Base-by-base conservation (phyloP, 2,329 filamentous ascomycete genomes). In the Drechslerella stenobrocha region DNA sequence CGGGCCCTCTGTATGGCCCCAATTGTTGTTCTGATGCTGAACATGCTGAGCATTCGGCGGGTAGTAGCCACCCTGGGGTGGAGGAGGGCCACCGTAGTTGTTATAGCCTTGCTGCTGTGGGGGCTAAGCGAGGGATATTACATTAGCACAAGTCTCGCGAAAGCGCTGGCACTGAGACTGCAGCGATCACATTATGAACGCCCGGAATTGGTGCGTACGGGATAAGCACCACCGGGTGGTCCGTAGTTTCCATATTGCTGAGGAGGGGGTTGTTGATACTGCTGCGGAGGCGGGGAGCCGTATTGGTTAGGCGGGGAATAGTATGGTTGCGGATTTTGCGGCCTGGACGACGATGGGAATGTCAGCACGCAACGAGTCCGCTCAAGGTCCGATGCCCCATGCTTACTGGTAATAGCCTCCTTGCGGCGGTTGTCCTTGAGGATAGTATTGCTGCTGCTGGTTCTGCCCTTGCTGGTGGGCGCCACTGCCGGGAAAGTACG, bases 341-440 rank as follows among this genome's bases (percentile, higher is more conserved):
- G 45, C 40, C 44, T 58, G 32, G 18, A 35, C 18, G 22, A 45
- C n/a, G 28, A 22, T 32, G 35, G 37, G 37, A 50, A 40, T 5
- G 42, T 50, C 20, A 53, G 63, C 20, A 23, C 37, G 2, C 13
- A 3, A 34, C 13, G 18, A 30, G 15, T 20, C 2, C 9, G 15
- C 20, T 34, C 18, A 34, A 15, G 42, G 34, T 47, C 28, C 34
- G 32, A 13, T 4, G 23, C 24, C 34, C 5, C 7, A 48, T 13
- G 52, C 55, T 61, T 42, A 61, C 63, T 55, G 52, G 28, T 69
- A 69, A 24, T 69, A 69, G 6, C 64, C 64, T 51, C 44, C 44
- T 34, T 61, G 64, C 15, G 55, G 64, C 9, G 64, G 64, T 48
- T 52, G 48, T 23, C 58, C 57, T 34, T 55, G 52, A 18, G 51